Percentiles rank a stretch among this genome's conserved stretches.
Conservation (phyloP, 208 protist genomes). For the Novymonas esmeraldas region DNA sequence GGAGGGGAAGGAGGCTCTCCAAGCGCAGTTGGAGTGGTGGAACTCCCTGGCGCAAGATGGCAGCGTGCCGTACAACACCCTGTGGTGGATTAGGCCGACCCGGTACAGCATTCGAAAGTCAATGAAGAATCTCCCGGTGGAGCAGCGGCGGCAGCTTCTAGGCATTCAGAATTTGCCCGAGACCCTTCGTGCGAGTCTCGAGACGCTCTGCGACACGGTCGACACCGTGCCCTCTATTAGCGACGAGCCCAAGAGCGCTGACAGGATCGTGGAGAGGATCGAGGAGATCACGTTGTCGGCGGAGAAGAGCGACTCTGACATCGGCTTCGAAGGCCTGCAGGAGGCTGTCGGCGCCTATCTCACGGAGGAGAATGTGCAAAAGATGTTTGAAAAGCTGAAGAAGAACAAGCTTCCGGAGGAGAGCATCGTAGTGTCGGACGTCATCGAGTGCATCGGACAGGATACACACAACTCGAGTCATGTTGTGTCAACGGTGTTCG, state of each 20-base stretch:
- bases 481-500: constrained; percentile 88
- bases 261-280: constrained; percentile 80
- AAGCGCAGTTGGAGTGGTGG: constrained; percentile 90
- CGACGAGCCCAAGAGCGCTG: constrained; percentile 58
- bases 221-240: constrained; percentile 64
- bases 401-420: constrained; percentile 81
- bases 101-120: constrained; percentile 85
- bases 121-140: constrained; percentile 81
- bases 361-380: constrained; percentile 79
- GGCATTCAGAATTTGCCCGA: constrained; percentile 90
- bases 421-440: constrained; percentile 79
- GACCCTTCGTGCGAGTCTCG: constrained; percentile 74
- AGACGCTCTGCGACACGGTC: constrained; percentile 87
- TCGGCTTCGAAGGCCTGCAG: constrained; percentile 69
- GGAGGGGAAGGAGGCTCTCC: constrained; percentile 79
- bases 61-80: constrained; percentile 86
- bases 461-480: constrained; percentile 89
- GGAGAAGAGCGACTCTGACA: constrained; percentile 80
- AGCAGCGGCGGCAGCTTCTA: constrained; percentile 84
- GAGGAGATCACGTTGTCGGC: constrained; percentile 73
- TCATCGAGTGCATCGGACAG: constrained; percentile 82
- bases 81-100: constrained; percentile 91
- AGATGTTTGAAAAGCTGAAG: constrained; percentile 78
- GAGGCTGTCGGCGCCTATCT: constrained; percentile 72
- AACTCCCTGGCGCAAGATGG: constrained; percentile 70